Evolutionary conservation across 345 rosid species (phyloP).

Genomic region (Noccaea bulbosa): DNA sequence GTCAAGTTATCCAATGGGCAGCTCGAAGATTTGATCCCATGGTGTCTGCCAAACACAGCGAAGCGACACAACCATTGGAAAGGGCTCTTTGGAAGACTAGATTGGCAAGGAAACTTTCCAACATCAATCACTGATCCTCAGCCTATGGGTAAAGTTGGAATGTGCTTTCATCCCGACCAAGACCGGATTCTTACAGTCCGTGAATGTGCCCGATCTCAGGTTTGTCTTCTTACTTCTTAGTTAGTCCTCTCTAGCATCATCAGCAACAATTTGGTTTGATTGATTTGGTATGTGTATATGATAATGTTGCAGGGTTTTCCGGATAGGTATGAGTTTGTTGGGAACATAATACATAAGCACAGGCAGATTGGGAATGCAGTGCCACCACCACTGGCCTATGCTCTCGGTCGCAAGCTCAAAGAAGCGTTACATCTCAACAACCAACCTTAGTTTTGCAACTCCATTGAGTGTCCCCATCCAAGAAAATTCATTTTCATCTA

Average conservation of each 20-base stretch:
- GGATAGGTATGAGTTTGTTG: slow-evolving; percentile 65
- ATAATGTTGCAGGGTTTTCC: slow-evolving; percentile 72
- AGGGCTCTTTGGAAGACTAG: slow-evolving; percentile 85
- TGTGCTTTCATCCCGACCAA: slow-evolving; percentile 94
- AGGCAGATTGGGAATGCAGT: slow-evolving; percentile 95
- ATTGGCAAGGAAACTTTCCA: slow-evolving; percentile 95
- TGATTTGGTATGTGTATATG: not conserved
- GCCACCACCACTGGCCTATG: slow-evolving; percentile 86
- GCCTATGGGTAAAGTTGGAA: slow-evolving; percentile 94
- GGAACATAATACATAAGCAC: slow-evolving; percentile 68
- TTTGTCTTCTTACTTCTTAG: slow-evolving; percentile 20
- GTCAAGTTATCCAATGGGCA: slow-evolving; percentile 67
- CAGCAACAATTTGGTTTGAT: not conserved
- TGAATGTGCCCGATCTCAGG: slow-evolving; percentile 91
- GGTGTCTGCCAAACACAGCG: slow-evolving; percentile 83
- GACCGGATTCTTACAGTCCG: slow-evolving; percentile 85
- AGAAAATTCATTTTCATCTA: too few species aligned
- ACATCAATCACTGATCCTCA: slow-evolving; percentile 89
- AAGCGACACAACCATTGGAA: slow-evolving; percentile 84
- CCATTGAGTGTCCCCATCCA: too few species aligned
- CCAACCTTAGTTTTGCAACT: too few species aligned
- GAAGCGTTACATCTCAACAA: slow-evolving; percentile 57
- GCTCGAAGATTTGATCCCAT: slow-evolving; percentile 69
- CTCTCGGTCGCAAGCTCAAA: slow-evolving; percentile 77
- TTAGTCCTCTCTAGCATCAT: not conserved